Evolutionary conservation across 257 asterid species (phyloP).

Genomic region (Capsicum baccatum): DNA sequence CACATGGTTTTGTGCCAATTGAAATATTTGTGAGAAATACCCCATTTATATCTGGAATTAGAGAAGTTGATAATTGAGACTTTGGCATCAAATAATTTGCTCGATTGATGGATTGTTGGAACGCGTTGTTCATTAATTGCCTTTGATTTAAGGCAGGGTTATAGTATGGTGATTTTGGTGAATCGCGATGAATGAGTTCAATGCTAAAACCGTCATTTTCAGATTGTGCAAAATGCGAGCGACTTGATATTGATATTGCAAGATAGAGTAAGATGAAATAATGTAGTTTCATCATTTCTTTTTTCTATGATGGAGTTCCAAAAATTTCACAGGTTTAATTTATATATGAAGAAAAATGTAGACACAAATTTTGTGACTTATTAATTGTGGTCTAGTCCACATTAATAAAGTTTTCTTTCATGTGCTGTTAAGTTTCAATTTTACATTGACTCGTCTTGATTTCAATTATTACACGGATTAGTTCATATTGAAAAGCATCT

Average conservation of each 20-base stretch:
- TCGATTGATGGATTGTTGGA: slow-evolving; percentile 26
- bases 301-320: neutral
- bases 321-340: neutral
- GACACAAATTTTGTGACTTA: neutral
- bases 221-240: neutral
- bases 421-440: neutral
- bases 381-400: neutral
- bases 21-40: slow-evolving; percentile 26
- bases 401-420: neutral
- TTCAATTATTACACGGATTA: neutral
- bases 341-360: neutral
- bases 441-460: neutral
- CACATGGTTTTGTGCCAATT: slow-evolving; percentile 10
- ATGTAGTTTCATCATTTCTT: neutral
- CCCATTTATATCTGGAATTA: slow-evolving; percentile 23
- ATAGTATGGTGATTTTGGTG: slow-evolving; percentile 29
- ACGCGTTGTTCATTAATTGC: slow-evolving; percentile 13
- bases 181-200: slow-evolving; percentile 31
- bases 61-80: neutral
- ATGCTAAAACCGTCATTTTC: slow-evolving; percentile 25
- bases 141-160: slow-evolving; percentile 8
- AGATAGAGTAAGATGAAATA: neutral
- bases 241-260: slow-evolving; percentile 5
- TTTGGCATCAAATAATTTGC: neutral
- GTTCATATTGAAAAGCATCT: slow-evolving; percentile 9